These are phyloP conservation scores for Acanthochlamys bracteata DNA, from an alignment of 106 monocot species.

Conservation along the genomic window DNA sequence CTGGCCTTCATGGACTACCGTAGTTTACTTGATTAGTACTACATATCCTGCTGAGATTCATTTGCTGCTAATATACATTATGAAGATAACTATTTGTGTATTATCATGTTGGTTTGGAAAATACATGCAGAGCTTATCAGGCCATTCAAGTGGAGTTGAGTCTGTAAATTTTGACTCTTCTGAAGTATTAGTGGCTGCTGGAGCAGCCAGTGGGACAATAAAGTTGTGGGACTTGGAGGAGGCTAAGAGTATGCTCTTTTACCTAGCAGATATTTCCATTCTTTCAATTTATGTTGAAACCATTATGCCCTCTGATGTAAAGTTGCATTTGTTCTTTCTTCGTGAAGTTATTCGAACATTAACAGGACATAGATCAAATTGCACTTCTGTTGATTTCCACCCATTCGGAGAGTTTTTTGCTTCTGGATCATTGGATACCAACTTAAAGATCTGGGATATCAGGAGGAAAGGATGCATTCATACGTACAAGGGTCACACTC, in stretches of 20 bases:
- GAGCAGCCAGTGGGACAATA: conserved; percentile 90
- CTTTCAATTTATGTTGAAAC: too few species aligned
- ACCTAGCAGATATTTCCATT: background rate
- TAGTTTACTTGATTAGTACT: too few species aligned
- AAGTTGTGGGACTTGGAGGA: conserved; percentile 98
- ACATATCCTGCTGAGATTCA: background rate
- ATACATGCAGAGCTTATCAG: conserved; percentile 61
- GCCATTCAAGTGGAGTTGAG: conserved; percentile 91
- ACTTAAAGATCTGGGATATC: conserved; percentile 95
- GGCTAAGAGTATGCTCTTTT: conserved; percentile 61
- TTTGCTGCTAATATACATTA: background rate
- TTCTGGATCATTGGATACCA: conserved; percentile 91
- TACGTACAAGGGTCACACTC: conserved; percentile 93
- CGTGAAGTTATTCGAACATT: conserved; percentile 78
- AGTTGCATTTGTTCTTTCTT: conserved; percentile 9
- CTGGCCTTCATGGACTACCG: background rate
- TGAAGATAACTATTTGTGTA: background rate
- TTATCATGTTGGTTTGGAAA: background rate
- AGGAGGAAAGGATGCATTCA: conserved; percentile 95
- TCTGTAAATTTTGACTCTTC: conserved; percentile 89
- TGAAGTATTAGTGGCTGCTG: conserved; percentile 85
- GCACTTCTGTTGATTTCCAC: conserved; percentile 89
- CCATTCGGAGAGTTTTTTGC: conserved; percentile 98
- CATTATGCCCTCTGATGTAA: background rate
- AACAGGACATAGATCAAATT: conserved; percentile 95